Evolutionary conservation across 345 rosid species (phyloP), one percentile per base, ranked within the genome.

Genomic region (Brassica carinata): DNA sequence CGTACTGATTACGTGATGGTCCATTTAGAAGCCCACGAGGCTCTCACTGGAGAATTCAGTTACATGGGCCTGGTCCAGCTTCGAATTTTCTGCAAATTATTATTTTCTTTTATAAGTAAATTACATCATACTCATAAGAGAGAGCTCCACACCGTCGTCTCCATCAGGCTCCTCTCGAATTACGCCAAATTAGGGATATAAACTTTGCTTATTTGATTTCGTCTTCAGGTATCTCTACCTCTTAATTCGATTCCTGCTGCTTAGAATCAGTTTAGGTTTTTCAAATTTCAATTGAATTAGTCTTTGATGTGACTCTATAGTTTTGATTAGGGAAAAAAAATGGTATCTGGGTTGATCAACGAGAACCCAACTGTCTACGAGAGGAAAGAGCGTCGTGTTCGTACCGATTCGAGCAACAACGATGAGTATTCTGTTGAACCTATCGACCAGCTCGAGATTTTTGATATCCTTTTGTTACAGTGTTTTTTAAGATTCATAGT

Each of bases 391-490:
- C 70, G 96, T 9, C 88, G 93, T 77, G 79, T 72, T 83, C 89
- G 97, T 33, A 69, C 69, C 45, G 70, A 72, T 1, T 64, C 86
- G 0, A 68, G 38, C 58, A 70, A 66, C 58, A 63, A 64, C 1
- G 94, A 92, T 79, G 98, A 94, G 84, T 79, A 82, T 45, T 84
- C 97, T 0, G 83, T 69, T 3, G 97, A 96, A 79, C 79, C 93
- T 33, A 94, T 96, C 38, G 99, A 96, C 64, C 97, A 94, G 65
- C 90, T 79, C 33, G 97, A 96, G 87, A 79, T 96, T 58, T 96
- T 91, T 83, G 97, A 91, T 94, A 96, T 93, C 96, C 96, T 91
- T 88, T 75, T 53, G 6, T 53, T 10, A 51, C 5, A 51, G 58
- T 48, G 5, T 48, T 45, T 40, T 36, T 11, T 48, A 34, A 34